A percentile compares a stretch with the other conserved stretches of the same genome.
phyloP scores from a whole-genome alignment of 176 grass and related monocot species.

The Eleusine coracana region DNA sequence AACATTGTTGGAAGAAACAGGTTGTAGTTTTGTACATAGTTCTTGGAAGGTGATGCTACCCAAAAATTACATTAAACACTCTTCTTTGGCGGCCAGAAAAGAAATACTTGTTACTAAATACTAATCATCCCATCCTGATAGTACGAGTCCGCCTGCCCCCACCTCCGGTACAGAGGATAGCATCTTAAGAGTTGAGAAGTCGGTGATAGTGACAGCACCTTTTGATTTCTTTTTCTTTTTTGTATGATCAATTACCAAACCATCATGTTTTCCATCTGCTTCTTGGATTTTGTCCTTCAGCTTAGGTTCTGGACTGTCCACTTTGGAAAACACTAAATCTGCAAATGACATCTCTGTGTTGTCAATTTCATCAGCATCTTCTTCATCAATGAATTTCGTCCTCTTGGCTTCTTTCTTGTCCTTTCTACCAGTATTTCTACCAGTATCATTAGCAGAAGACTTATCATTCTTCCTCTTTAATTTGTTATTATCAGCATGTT shows the following conservation, averaged over 20 bases:
- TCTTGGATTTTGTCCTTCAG: constrained; percentile 40
- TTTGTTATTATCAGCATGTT: constrained; percentile 29
- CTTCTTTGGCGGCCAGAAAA: too few species aligned
- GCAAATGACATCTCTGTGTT: constrained; percentile 63
- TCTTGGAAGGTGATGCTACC: not conserved
- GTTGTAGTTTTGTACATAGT: not conserved
- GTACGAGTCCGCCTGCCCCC: constrained; percentile 61
- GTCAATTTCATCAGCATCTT: constrained; percentile 60
- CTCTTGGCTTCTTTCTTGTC: constrained; percentile 49
- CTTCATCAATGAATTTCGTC: constrained; percentile 41
- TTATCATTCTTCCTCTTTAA: constrained; percentile 47
- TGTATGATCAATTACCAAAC: constrained; percentile 71
- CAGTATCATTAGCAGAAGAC: constrained; percentile 29
- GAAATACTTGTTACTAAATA: not conserved
- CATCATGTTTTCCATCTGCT: constrained; percentile 43
- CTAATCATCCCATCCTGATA: constrained; percentile 65
- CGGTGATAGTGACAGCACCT: constrained; percentile 34
- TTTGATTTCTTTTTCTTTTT: constrained; percentile 73
- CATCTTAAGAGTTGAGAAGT: constrained; percentile 47
- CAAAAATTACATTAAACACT: not conserved
- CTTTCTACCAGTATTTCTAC: constrained; percentile 18
- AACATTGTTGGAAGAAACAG: not conserved
- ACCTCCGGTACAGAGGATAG: constrained; percentile 54
- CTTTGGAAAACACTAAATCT: constrained; percentile 56
- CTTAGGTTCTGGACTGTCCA: constrained; percentile 18